These are phyloP conservation scores for Vitis rotundifolia DNA, from an alignment of 164 flowering plant genomes.

Conservation along the genomic window DNA sequence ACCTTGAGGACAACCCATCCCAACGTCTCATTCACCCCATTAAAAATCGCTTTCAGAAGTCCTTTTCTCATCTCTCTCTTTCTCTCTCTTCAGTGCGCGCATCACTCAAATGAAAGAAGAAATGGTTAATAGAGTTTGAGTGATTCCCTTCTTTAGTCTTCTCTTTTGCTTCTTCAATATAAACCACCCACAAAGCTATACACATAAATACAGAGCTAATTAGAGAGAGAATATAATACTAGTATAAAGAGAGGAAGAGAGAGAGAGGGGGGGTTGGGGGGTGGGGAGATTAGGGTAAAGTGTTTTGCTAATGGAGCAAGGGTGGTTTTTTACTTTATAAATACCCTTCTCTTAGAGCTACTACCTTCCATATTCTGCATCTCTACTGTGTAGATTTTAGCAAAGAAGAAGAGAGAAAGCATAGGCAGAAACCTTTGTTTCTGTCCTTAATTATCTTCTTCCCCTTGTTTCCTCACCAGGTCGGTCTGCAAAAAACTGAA, in stretches of 20 bases:
- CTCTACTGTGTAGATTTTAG: conserved; percentile 20
- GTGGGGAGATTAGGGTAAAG: not conserved
- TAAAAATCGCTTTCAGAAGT: conserved; percentile 30
- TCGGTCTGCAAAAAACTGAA: conserved; percentile 21
- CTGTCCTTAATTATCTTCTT: conserved; percentile 6
- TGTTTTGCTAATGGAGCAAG: conserved; percentile 8
- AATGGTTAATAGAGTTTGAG: conserved; percentile 21
- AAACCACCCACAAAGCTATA: conserved; percentile 2
- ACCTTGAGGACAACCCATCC: conserved; percentile 17
- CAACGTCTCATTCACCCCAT: conserved; percentile 33
- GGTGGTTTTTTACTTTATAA: conserved; percentile 33
- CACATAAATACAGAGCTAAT: not conserved
- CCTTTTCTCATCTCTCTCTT: conserved; percentile 28
- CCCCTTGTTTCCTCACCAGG: conserved; percentile 24
- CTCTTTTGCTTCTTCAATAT: conserved; percentile 10
- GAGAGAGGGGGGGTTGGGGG: not conserved
- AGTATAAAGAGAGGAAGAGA: not conserved
- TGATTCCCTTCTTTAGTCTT: conserved; percentile 21
- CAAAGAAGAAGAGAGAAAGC: conserved; percentile 9
- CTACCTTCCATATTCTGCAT: conserved; percentile 38
- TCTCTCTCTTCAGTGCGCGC: conserved; percentile 5
- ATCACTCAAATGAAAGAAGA: conserved; percentile 18
- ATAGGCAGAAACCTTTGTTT: conserved; percentile 8
- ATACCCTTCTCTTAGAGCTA: conserved; percentile 18
- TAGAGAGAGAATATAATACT: not conserved